These are phyloP conservation scores for Penstemon davidsonii DNA, from an alignment of 257 asterid genomes.

Conservation along the genomic window DNA sequence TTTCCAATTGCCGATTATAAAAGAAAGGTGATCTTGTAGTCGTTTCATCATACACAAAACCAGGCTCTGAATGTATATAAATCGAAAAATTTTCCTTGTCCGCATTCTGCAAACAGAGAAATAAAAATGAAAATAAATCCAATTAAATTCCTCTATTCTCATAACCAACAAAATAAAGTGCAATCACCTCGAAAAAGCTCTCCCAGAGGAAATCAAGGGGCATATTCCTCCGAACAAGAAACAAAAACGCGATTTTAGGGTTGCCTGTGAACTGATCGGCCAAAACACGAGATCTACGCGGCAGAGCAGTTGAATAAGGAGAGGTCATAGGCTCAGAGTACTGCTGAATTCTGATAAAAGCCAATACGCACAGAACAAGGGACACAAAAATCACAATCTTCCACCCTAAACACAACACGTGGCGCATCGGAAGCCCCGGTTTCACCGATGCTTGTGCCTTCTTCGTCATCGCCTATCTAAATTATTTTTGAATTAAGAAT, in stretches of 20 bases:
- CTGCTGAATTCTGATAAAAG: constrained; percentile 65
- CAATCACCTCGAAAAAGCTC: constrained; percentile 77
- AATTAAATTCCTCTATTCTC: neutral
- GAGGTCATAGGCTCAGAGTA: constrained; percentile 45
- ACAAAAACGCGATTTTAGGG: constrained; percentile 82
- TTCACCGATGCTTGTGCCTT: constrained; percentile 43
- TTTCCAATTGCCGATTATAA: constrained; percentile 58
- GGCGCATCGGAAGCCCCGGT: constrained; percentile 50
- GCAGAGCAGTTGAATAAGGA: constrained; percentile 30
- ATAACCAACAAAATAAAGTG: neutral
- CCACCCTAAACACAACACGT: constrained; percentile 66
- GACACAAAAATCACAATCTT: constrained; percentile 56
- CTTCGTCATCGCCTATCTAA: constrained; percentile 39
- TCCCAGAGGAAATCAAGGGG: constrained; percentile 97
- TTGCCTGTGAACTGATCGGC: constrained; percentile 45
- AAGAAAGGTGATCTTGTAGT: constrained; percentile 67
- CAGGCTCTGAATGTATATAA: constrained; percentile 82
- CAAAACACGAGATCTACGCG: constrained; percentile 43
- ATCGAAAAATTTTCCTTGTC: constrained; percentile 60
- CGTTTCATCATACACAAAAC: constrained; percentile 76
- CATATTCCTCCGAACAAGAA: constrained; percentile 62
- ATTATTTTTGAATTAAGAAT: constrained; percentile 1
- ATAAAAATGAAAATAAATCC: neutral
- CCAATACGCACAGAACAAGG: constrained; percentile 49
- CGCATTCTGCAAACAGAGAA: constrained; percentile 55